Evolutionary conservation across 768 basidiomycete species (phyloP).

Genomic region (Tulasnella calospora): DNA sequence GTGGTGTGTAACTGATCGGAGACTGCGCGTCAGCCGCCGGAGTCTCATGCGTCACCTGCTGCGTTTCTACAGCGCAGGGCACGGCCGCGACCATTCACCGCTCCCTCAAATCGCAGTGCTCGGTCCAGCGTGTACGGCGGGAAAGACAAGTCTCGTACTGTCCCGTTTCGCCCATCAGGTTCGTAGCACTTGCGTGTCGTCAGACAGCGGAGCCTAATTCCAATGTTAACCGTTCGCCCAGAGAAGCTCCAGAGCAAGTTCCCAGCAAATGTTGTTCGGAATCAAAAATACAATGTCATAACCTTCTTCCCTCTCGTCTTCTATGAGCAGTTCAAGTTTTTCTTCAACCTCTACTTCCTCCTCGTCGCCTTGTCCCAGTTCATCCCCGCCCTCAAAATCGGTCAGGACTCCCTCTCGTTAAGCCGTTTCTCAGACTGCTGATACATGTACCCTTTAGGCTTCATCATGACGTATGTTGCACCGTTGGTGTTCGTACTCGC

Average conservation of each 20-base stretch:
- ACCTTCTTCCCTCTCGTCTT: conserved; percentile 97
- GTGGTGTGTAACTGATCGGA: neutral
- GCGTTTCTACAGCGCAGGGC: neutral
- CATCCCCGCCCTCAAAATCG: conserved; percentile 91
- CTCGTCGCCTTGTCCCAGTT: conserved; percentile 96
- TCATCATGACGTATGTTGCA: conserved; percentile 91
- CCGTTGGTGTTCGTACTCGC: conserved; percentile 91
- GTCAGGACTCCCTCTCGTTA: conserved; percentile 39
- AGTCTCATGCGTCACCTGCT: conserved; percentile 2
- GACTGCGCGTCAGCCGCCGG: neutral
- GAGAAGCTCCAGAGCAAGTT: conserved; percentile 68
- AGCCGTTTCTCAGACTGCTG: neutral
- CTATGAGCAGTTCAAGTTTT: conserved; percentile 99
- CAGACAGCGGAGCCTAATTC: neutral
- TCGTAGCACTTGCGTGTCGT: neutral
- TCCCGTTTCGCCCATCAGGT: conserved; percentile 75
- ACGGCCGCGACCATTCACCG: neutral
- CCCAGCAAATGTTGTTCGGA: conserved; percentile 87
- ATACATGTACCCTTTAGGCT: conserved; percentile 50
- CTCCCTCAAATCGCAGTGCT: neutral
- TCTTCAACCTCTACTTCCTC: conserved; percentile 98
- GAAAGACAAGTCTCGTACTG: conserved; percentile 70
- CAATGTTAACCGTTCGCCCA: conserved; percentile 34
- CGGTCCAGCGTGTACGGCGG: conserved; percentile 6
- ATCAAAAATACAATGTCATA: conserved; percentile 95